These are phyloP conservation scores for Auxenochlorella protothecoides DNA, from an alignment of 139 green algal species.

Conservation along the genomic window DNA sequence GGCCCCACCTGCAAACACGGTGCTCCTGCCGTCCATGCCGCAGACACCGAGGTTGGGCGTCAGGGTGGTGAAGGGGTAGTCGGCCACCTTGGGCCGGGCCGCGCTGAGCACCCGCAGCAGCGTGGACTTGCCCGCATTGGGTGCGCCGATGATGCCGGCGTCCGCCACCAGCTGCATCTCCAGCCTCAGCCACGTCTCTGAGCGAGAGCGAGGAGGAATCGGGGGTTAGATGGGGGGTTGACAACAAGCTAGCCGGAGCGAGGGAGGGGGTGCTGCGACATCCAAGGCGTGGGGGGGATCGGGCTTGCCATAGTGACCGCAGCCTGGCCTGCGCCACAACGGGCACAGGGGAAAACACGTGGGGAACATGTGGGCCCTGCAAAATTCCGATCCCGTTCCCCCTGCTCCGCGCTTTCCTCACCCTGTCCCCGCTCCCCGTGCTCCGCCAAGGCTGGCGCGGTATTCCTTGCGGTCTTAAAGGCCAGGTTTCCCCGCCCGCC, in stretches of 20 bases:
- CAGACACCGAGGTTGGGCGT: constrained; percentile 94
- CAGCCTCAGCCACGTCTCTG: constrained; percentile 73
- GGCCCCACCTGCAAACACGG: constrained; percentile 39
- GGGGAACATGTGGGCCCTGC: too few relatives aligned
- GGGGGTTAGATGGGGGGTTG: background rate
- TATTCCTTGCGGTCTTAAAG: constrained; percentile 86
- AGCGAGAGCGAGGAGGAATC: background rate
- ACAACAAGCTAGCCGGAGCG: background rate
- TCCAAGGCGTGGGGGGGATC: too few relatives aligned
- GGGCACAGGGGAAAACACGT: background rate
- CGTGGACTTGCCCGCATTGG: constrained; percentile 90
- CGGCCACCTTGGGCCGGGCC: constrained; percentile 83
- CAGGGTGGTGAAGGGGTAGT: constrained; percentile 98
- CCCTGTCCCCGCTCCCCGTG: constrained; percentile 32
- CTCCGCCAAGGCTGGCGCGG: constrained; percentile 55
- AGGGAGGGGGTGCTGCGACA: background rate
- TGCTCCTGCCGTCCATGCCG: constrained; percentile 68
- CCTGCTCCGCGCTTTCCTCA: background rate
- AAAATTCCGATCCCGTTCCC: too few relatives aligned
- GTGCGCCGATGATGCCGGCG: constrained; percentile 88
- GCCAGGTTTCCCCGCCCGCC: constrained; percentile 85
- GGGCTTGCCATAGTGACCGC: too few relatives aligned
- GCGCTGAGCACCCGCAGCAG: constrained; percentile 73
- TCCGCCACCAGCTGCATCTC: constrained; percentile 90
- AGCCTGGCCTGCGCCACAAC: background rate